Percentiles rank a stretch among this genome's conserved stretches.
These are phyloP conservation scores for Naematelia encephala DNA, from an alignment of 768 basidiomycete genomes.

Conservation along the genomic window DNA sequence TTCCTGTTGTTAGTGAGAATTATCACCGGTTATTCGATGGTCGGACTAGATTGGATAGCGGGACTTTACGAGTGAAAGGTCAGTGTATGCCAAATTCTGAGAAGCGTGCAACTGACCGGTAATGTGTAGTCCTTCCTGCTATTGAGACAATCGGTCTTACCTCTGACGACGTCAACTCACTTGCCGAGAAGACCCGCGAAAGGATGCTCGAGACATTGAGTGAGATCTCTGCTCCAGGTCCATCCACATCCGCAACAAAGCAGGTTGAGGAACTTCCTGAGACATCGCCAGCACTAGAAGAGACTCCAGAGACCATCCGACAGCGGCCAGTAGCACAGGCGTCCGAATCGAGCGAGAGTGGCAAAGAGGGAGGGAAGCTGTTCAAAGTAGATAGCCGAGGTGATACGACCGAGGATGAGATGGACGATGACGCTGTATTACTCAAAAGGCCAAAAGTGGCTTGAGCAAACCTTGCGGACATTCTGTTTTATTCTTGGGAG, in stretches of 20 bases:
- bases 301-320: not conserved
- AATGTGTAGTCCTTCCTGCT: slow-evolving; percentile 75
- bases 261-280: not conserved
- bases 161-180: slow-evolving; percentile 64
- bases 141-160: slow-evolving; percentile 71
- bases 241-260: not conserved
- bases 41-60: slow-evolving; percentile 62
- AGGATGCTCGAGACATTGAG: slow-evolving; percentile 74
- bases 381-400: slow-evolving; percentile 9
- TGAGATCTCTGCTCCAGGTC: slow-evolving; percentile 62
- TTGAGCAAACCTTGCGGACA: not conserved
- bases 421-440: slow-evolving; percentile 49
- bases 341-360: not conserved
- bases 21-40: slow-evolving; percentile 83
- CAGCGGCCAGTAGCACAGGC: not conserved
- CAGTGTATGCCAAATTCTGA: slow-evolving; percentile 31
- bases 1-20: slow-evolving; percentile 89
- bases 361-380: slow-evolving; percentile 1
- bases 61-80: slow-evolving; percentile 80
- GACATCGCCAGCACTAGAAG: not conserved
- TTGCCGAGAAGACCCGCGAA: slow-evolving; percentile 66
- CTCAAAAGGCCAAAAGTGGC: slow-evolving; percentile 34
- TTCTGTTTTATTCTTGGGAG: not conserved
- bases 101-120: not conserved
- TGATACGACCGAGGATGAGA: slow-evolving; percentile 45